Conservation (phyloP, 2,329 filamentous ascomycete genomes). For the Cladosporium sp. region DNA sequence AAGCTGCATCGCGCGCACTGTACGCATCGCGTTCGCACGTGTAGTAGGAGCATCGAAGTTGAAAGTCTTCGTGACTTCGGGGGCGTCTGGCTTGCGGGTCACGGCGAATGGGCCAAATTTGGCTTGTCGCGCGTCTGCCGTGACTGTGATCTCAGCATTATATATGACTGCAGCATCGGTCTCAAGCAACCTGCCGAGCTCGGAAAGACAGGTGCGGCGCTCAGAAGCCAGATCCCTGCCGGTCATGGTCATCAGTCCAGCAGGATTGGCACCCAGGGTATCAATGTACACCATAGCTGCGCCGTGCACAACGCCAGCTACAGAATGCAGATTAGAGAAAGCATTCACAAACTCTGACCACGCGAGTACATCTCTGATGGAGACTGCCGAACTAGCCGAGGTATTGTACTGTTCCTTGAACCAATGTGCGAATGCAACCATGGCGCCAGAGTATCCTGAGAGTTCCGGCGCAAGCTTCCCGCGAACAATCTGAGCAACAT, state of each 20-base stretch:
- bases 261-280: slow-evolving; percentile 90
- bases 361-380: slow-evolving; percentile 85
- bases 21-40: slow-evolving; percentile 82
- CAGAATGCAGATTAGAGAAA: slow-evolving; percentile 22
- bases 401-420: slow-evolving; percentile 80
- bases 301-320: slow-evolving; percentile 67
- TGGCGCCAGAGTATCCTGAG: slow-evolving; percentile 61
- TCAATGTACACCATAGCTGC: slow-evolving; percentile 96
- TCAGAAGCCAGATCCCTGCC: slow-evolving; percentile 69
- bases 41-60: slow-evolving; percentile 90
- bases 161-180: slow-evolving; percentile 67
- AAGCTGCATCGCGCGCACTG: slow-evolving; percentile 84
- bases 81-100: background rate
- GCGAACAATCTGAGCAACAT: slow-evolving; percentile 82
- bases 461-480: slow-evolving; percentile 66
- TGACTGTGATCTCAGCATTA: slow-evolving; percentile 60
- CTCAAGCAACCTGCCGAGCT: slow-evolving; percentile 57
- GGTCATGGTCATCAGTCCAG: slow-evolving; percentile 75
- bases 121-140: slow-evolving; percentile 48
- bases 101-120: slow-evolving; percentile 14
- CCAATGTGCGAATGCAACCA: slow-evolving; percentile 90
- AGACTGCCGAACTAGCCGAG: slow-evolving; percentile 74
- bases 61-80: slow-evolving; percentile 46
- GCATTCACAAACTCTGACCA: slow-evolving; percentile 91
- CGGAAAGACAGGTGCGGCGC: slow-evolving; percentile 68